These are phyloP conservation scores for Lachancea sp. DNA, from an alignment of 805 yeast genomes.

Conservation along the genomic window DNA sequence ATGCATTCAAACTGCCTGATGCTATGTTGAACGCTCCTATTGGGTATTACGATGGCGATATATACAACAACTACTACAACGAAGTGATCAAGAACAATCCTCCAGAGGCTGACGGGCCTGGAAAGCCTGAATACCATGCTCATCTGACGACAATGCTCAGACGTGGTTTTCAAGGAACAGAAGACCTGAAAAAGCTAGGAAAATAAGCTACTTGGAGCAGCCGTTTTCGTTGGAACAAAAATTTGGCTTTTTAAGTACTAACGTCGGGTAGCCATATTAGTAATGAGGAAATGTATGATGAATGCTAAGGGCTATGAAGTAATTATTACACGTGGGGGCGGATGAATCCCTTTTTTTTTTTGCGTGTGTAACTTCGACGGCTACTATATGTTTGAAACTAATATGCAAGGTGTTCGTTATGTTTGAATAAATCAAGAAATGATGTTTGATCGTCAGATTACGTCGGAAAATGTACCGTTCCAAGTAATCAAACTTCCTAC, in stretches of 20 bases:
- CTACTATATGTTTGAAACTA: too few species aligned
- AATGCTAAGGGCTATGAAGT: neutral
- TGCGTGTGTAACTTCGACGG: too few species aligned
- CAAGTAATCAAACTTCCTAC: slow-evolving; percentile 29
- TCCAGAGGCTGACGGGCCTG: slow-evolving; percentile 43
- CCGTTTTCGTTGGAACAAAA: too few species aligned
- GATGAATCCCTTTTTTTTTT: too few species aligned
- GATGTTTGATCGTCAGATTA: too few species aligned
- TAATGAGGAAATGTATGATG: neutral
- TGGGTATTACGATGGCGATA: slow-evolving; percentile 76
- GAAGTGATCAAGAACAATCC: slow-evolving; percentile 53
- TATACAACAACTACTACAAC: slow-evolving; percentile 72
- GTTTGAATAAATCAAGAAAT: too few species aligned
- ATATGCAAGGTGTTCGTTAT: too few species aligned
- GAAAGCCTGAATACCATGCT: slow-evolving; percentile 37
- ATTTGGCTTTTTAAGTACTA: neutral
- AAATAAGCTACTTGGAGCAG: too few species aligned
- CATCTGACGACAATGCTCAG: slow-evolving; percentile 37
- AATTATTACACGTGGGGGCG: too few species aligned
- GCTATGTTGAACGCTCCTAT: slow-evolving; percentile 75
- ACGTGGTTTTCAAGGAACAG: slow-evolving; percentile 34
- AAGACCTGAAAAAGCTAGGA: slow-evolving; percentile 23
- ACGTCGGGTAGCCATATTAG: neutral
- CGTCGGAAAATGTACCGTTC: slow-evolving; percentile 18
- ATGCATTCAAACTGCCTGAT: slow-evolving; percentile 77